Evolutionary conservation across 2,329 filamentous ascomycete genomes (phyloP).

Genomic region (Sphaerulina musiva): DNA sequence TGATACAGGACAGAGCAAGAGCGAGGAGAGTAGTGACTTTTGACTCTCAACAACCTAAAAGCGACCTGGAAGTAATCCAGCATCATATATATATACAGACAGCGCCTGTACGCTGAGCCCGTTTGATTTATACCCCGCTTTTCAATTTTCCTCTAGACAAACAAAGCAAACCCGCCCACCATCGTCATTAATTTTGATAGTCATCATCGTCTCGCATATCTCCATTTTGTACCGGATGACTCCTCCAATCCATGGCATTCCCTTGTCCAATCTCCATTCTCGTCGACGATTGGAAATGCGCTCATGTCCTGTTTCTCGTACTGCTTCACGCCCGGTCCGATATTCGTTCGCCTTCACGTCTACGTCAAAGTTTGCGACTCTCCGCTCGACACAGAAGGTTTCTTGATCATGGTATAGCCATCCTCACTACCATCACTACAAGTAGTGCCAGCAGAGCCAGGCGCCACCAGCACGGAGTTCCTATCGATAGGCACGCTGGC

Average conservation of each 20-base stretch:
- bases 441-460: conserved; percentile 11
- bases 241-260: background rate
- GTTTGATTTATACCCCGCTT: too few relatives aligned
- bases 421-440: conserved; percentile 15
- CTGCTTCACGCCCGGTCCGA: background rate
- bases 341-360: background rate
- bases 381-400: background rate
- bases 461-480: conserved; percentile 6
- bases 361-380: background rate
- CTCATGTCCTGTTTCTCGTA: background rate
- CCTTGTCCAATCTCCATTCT: background rate
- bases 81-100: too few relatives aligned
- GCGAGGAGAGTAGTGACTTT: too few relatives aligned
- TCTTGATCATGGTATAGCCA: conserved; percentile 19
- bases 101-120: too few relatives aligned
- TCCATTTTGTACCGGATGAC: background rate
- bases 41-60: too few relatives aligned
- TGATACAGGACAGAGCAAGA: too few relatives aligned
- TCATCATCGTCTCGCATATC: background rate
- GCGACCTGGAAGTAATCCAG: too few relatives aligned
- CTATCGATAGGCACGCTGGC: background rate
- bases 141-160: too few relatives aligned
- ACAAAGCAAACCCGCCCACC: too few relatives aligned
- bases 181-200: too few relatives aligned
- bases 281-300: conserved; percentile 4